A percentile compares a stretch with the other conserved stretches of the same genome.
Conservation (phyloP, 306 rosid genomes). For the Cicer bijugum region DNA sequence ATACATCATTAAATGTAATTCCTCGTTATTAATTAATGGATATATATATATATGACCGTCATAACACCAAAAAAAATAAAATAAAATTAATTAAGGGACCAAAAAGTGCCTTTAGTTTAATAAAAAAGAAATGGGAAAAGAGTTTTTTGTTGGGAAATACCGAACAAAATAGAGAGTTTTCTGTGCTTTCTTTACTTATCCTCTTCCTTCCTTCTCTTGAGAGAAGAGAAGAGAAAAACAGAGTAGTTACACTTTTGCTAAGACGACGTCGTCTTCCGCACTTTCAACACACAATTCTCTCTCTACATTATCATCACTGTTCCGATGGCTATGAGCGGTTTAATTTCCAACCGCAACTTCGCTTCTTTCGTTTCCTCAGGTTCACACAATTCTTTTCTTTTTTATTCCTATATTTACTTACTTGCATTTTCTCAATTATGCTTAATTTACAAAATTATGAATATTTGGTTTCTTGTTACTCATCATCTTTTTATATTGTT, state of each 20-base stretch:
- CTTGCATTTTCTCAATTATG: conserved; percentile 39
- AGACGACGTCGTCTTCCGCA: conserved; percentile 49
- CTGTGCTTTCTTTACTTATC: conserved; percentile 56
- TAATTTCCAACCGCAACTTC: conserved; percentile 71
- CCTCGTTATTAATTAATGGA: too few relatives aligned
- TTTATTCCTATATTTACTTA: background rate
- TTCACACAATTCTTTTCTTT: conserved; percentile 23
- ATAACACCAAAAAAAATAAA: too few relatives aligned
- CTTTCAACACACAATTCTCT: conserved; percentile 26
- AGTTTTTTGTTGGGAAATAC: conserved; percentile 3
- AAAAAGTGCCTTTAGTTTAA: too few relatives aligned
- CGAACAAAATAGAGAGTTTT: background rate
- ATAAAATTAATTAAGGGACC: too few relatives aligned
- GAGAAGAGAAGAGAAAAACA: conserved; percentile 22
- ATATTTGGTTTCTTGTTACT: background rate
- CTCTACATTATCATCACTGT: background rate
- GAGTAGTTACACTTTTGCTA: conserved; percentile 9
- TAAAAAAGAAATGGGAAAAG: conserved; percentile 18
- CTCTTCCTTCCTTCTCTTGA: conserved; percentile 40
- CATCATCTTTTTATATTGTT: background rate
- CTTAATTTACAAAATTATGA: background rate
- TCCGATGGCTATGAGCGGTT: conserved; percentile 72
- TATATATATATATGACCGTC: too few relatives aligned
- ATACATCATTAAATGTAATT: too few relatives aligned
- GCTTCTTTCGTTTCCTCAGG: conserved; percentile 64